Base-by-base conservation (phyloP, 2,329 filamentous ascomycete species). In the Fusarium sp. region DNA sequence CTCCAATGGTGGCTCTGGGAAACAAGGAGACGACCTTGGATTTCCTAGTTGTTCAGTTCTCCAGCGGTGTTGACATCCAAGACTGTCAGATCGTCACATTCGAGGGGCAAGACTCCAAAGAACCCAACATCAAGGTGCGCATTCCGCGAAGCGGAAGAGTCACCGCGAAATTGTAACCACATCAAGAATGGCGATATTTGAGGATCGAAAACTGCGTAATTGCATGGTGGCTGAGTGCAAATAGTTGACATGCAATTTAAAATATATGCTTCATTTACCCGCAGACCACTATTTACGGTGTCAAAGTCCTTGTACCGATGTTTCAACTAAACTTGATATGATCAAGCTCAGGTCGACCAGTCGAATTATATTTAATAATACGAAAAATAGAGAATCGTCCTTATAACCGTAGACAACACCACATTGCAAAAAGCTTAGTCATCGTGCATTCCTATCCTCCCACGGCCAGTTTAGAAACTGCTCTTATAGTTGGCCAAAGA, bases 1-100 rank as follows among this genome's bases (percentile, higher is more conserved):
- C 95, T 65, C 96, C 96, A 1, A 98, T 99, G 95, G 92, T 94
- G 16, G 94, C 93, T 18, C 80, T 98, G 48, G 94, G 94, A 0
- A 68, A 77, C 4, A 57, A 74, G 4, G 84, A 81, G 3, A 81
- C 82, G 26, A 85, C 89, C 21, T 84, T 98, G 47, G 93, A 96
- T 77, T 98, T 98, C 79, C 88, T 97, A 8, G 95, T 98, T 3
- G 88, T 92, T 70, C 95, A 98, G 82, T 96, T 92, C 82, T 90
- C 90, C 33, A 98, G 97, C 79, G 94, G 92, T 4, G 91, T 96
- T 15, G 87, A 82, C 1, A 81, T 86, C 3, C 95, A 98, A 81
- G 96, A 99, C 80, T 97, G 93, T 75, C 93, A 99, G 83, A 90
- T 97, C 80, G 89, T 93, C 20, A 81, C 78, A 6, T 76, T 84